A percentile compares a stretch with the other conserved stretches of the same genome.
These are phyloP conservation scores for Saccharomycopsis javanensis DNA, from an alignment of 805 yeast genomes.

Conservation along the genomic window DNA sequence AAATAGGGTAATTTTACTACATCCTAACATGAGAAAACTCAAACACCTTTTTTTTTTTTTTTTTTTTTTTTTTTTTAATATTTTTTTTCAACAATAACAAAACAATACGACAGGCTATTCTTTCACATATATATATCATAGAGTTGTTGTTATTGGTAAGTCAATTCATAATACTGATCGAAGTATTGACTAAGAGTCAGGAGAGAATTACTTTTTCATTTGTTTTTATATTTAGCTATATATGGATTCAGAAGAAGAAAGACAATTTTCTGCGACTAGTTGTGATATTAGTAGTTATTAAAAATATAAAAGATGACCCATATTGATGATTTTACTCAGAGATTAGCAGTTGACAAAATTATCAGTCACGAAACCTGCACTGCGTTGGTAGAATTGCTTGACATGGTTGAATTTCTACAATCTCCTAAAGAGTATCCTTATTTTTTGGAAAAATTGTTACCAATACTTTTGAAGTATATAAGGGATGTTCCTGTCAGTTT, in stretches of 20 bases:
- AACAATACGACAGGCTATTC: background rate
- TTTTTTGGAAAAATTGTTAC: conserved; percentile 60
- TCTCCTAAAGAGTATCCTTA: conserved; percentile 74
- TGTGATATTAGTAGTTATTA: too few relatives aligned
- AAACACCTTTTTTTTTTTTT: background rate
- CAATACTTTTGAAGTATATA: conserved; percentile 55
- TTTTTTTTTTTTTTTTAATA: background rate
- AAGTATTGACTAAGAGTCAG: too few relatives aligned
- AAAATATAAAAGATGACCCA: conserved; percentile 28
- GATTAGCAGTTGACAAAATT: conserved; percentile 43
- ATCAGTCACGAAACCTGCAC: conserved; percentile 58
- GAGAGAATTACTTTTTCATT: too few relatives aligned
- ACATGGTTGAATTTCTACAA: conserved; percentile 74
- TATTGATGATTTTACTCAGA: conserved; percentile 57
- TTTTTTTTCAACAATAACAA: background rate
- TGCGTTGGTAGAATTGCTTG: conserved; percentile 72
- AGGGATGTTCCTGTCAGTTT: conserved; percentile 67
- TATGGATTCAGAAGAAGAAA: too few relatives aligned
- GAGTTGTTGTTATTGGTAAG: background rate
- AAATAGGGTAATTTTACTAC: too few relatives aligned
- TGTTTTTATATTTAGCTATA: too few relatives aligned
- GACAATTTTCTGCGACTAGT: too few relatives aligned
- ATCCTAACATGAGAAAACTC: background rate
- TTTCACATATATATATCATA: background rate
- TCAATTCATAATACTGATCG: background rate